These are phyloP conservation scores for Neophaeococcomyces mojaviensis DNA, from an alignment of 2,329 filamentous ascomycete species.

Conservation along the genomic window DNA sequence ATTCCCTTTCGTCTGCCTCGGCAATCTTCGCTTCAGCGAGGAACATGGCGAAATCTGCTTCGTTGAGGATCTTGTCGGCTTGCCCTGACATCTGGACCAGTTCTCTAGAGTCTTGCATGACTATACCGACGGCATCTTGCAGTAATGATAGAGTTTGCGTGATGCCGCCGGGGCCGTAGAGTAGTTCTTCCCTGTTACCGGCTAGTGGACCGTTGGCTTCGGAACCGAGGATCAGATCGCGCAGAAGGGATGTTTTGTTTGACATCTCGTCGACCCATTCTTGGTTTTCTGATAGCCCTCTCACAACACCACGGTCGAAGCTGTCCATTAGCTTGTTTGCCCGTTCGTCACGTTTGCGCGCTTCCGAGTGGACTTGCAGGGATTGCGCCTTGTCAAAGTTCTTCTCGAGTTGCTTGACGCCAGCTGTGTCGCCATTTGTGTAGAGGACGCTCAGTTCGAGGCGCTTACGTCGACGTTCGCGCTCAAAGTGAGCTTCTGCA, in stretches of 20 bases:
- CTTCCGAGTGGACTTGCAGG: slow-evolving; percentile 42
- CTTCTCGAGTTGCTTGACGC: slow-evolving; percentile 42
- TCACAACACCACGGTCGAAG: slow-evolving; percentile 43
- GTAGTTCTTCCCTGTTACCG: slow-evolving; percentile 28
- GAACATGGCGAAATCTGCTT: slow-evolving; percentile 47
- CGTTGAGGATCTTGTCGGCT: slow-evolving; percentile 44
- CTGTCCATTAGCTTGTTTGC: slow-evolving; percentile 44
- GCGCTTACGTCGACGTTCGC: slow-evolving; percentile 48
- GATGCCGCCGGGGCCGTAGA: slow-evolving; percentile 14
- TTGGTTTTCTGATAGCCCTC: slow-evolving; percentile 46
- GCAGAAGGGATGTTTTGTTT: slow-evolving; percentile 34
- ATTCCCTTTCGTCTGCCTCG: slow-evolving; percentile 35
- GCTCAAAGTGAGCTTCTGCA: slow-evolving; percentile 44
- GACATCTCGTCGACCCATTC: slow-evolving; percentile 43
- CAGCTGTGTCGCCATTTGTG: slow-evolving; percentile 39
- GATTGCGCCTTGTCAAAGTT: slow-evolving; percentile 47
- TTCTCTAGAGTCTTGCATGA: slow-evolving; percentile 38
- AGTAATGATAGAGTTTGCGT: slow-evolving; percentile 30
- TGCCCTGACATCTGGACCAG: slow-evolving; percentile 41
- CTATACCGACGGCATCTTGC: slow-evolving; percentile 31
- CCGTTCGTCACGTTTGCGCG: slow-evolving; percentile 42
- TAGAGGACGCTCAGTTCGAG: slow-evolving; percentile 43
- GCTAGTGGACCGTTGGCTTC: slow-evolving; percentile 28
- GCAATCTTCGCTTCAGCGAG: slow-evolving; percentile 45
- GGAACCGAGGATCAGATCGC: slow-evolving; percentile 25